phyloP scores from a whole-genome alignment of 495 filamentous ascomycete species.

The Talaromyces borbonicus region DNA sequence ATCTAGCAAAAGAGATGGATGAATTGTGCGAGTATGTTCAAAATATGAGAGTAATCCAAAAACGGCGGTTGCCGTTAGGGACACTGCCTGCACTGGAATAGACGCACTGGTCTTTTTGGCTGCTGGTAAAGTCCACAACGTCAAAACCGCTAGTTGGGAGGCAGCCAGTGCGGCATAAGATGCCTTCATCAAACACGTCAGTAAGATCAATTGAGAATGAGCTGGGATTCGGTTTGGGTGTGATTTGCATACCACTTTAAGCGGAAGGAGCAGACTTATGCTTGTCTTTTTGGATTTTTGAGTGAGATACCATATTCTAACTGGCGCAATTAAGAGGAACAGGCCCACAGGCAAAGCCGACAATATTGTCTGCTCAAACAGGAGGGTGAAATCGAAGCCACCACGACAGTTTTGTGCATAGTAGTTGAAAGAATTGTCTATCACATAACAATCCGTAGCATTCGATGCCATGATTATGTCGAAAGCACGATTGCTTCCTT shows the following conservation, averaged over 20 bases:
- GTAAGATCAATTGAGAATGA: conserved; percentile 6
- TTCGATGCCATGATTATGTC: conserved; percentile 10
- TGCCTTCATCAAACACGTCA: background rate
- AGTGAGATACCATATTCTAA: conserved; percentile 35
- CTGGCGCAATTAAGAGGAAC: conserved; percentile 21
- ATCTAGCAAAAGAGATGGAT: conserved; percentile 51
- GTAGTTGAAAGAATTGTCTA: conserved; percentile 36
- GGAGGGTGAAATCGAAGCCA: conserved; percentile 51
- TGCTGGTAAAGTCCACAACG: conserved; percentile 2
- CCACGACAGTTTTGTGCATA: conserved; percentile 34
- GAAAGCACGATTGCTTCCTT: too few relatives aligned
- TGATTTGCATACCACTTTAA: conserved; percentile 36
- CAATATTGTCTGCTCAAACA: conserved; percentile 41
- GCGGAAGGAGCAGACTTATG: conserved; percentile 22
- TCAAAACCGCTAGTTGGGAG: conserved; percentile 6
- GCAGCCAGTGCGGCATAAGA: conserved; percentile 8
- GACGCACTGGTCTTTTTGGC: conserved; percentile 26
- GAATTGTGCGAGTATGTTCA: conserved; percentile 46
- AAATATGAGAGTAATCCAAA: conserved; percentile 41
- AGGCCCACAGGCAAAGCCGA: conserved; percentile 8
- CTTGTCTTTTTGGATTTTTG: conserved; percentile 37
- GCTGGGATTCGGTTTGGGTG: background rate
- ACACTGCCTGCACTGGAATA: conserved; percentile 36
- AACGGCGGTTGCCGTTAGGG: conserved; percentile 28
- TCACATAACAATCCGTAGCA: conserved; percentile 20